These are phyloP conservation scores for Kluyveromyces sp. DNA, from an alignment of 1,139 yeast species.

Conservation along the genomic window DNA sequence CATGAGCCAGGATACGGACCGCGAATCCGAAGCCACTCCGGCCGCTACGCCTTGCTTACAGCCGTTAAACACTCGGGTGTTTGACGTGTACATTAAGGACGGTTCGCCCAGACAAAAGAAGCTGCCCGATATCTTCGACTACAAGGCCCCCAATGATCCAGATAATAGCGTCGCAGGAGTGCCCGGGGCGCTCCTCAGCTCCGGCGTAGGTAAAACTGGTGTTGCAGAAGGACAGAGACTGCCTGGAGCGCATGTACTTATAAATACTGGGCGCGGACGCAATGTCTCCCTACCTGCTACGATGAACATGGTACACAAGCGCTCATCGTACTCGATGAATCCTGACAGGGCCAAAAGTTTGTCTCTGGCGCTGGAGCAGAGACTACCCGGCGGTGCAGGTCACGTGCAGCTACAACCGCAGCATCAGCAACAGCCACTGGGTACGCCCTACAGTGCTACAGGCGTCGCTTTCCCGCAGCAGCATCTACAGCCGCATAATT, in stretches of 20 bases:
- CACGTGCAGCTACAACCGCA: background rate
- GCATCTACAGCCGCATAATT: background rate
- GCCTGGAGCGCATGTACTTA: constrained; percentile 1
- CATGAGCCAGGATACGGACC: no score
- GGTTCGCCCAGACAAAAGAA: constrained; percentile 17
- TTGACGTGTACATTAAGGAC: constrained; percentile 24
- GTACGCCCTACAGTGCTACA: background rate
- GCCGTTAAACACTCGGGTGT: constrained; percentile 19
- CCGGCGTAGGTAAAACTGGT: background rate
- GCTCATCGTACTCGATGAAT: background rate
- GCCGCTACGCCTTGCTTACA: no score
- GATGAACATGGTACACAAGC: constrained; percentile 2
- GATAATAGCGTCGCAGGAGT: background rate
- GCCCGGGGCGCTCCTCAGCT: background rate
- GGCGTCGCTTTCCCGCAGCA: background rate
- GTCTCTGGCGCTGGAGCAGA: constrained; percentile 8
- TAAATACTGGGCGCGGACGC: constrained; percentile 11
- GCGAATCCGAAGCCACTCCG: no score
- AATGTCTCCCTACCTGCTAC: constrained; percentile 8
- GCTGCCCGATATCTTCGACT: constrained; percentile 12
- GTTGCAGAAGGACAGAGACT: background rate
- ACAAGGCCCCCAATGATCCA: constrained; percentile 4
- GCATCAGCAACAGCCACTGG: background rate
- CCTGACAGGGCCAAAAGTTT: constrained; percentile 4
- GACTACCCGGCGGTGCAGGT: background rate